Base-by-base conservation (phyloP, 805 yeast genomes). In the Kregervanrija fluxuum region DNA sequence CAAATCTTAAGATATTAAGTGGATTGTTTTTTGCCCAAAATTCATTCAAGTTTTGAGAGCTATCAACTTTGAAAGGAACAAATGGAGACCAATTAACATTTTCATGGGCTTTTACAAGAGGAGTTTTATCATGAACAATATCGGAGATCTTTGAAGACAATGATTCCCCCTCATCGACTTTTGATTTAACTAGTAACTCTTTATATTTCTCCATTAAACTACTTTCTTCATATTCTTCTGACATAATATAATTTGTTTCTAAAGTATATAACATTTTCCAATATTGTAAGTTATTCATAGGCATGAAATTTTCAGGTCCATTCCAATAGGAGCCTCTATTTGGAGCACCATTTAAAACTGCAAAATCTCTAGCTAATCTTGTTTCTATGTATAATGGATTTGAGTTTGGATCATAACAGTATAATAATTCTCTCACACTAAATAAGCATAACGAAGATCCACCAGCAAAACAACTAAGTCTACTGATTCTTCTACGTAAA, bases 291-390 rank as follows among this genome's bases (percentile, higher is more conserved):
- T 55, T 54, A 31, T 53, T 54, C 78, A 76, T 73, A 1, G 81
- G 80, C 49, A 55, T 60, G 55, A 65, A 70, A 36, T 66, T 57
- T 41, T 61, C 61, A 11, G 79, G 79, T 0, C 82, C 82, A 50
- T 60, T 68, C 78, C 77, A 77, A 59, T 69, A 64, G 45, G 65
- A 62, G 11, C 74, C 71, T 11, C 54, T 57, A 22, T 42, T 41
- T 5, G 34, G 33, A 30, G 22, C 40, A 60, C 68, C 31, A 74
- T 54, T 40, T 15, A 49, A 40, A 10, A 45, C 30, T 9, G 47
- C 35, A 17, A 48, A 38, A 33, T 47, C 45, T 36, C 59, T 47
- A 8, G 64, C 64, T 17, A 57, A 39, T 16, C 48, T 46, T 12
- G 57, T 52, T 45, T 61, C 66, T 12, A 60, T 49, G 36, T 52